Percentiles rank a stretch among this genome's conserved stretches.
Conservation (phyloP, 2,329 filamentous ascomycete species). For the Lasiodiplodia sp. region DNA sequence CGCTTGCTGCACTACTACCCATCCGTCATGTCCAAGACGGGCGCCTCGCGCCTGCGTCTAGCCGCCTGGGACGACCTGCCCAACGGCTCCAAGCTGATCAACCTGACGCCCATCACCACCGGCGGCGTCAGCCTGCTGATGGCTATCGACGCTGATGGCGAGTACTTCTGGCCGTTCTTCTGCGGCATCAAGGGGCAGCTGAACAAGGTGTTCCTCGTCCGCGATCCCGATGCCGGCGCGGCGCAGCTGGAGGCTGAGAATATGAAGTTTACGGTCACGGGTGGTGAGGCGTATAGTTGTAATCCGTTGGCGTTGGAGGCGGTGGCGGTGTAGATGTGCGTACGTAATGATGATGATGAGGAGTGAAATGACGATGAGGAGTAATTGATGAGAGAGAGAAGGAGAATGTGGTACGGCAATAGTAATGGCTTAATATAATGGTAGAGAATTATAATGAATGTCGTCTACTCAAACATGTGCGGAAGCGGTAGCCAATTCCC, state of each 20-base stretch:
- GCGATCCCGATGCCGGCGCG: constrained; percentile 23
- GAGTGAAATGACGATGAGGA: neutral
- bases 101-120: constrained; percentile 26
- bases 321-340: neutral
- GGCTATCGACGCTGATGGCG: constrained; percentile 29
- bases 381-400: too few relatives aligned
- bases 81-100: constrained; percentile 29
- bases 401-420: too few relatives aligned
- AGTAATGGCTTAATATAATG: too few relatives aligned
- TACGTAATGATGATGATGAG: neutral
- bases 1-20: constrained; percentile 31
- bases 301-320: constrained; percentile 29
- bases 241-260: constrained; percentile 2
- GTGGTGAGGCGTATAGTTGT: constrained; percentile 31
- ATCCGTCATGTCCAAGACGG: constrained; percentile 25
- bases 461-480: too few relatives aligned
- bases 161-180: constrained; percentile 33
- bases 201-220: constrained; percentile 33
- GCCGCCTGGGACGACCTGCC: constrained; percentile 32
- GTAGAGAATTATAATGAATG: too few relatives aligned
- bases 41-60: constrained; percentile 32
- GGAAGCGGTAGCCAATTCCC: too few relatives aligned
- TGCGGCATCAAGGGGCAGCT: constrained; percentile 30
- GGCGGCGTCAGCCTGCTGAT: constrained; percentile 22
- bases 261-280: constrained; percentile 33